Base-by-base conservation (phyloP, 345 rosid genomes). In the Theobroma cacao region DNA sequence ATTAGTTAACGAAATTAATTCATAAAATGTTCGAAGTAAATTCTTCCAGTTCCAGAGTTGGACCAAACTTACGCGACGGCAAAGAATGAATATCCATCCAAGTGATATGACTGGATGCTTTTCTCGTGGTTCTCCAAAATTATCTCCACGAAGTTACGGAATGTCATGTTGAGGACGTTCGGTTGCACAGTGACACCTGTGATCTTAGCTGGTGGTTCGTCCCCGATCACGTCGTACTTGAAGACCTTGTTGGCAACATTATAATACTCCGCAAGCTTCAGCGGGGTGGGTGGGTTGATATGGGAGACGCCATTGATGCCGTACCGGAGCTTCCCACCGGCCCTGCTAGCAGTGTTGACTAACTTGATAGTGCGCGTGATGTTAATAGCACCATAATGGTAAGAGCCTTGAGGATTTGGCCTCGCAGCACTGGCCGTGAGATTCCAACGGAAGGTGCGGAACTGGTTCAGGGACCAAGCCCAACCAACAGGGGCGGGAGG, bases 331-430 rank as follows among this genome's bases (percentile, higher is more conserved):
- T 89, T 90, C 6, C 90, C 89, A 53, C 80, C 88, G 0, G 31
- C 90, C 80, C 45, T 81, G 40, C 73, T 66, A 17, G 84, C 89
- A 20, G 86, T 84, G 84, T 87, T 92, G 28, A 83, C 85, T 6
- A 92, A 67, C 84, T 85, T 89, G 83, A 90, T 87, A 72, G 94
- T 92, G 13, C 91, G 90, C 66, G 91, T 87, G 81, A 90, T 85
- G 84, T 88, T 86, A 79, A 92, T 89, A 45, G 76, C 79, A 73
- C 93, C 97, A 14, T 92, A 92, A 67, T 87, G 97, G 88, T 88
- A 92, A 2, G 97, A 92, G 45, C 97, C 97, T 58, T 92, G 97
- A 45, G 97, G 97, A 77, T 92, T 92, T n/a, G 97, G 97, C 84
- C 97, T 89, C 28, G 94, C 96, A 1, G 96, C 94, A 55, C 89